Base-by-base conservation (phyloP, 2,329 filamentous ascomycete species). In the Clonostachys chloroleuca region DNA sequence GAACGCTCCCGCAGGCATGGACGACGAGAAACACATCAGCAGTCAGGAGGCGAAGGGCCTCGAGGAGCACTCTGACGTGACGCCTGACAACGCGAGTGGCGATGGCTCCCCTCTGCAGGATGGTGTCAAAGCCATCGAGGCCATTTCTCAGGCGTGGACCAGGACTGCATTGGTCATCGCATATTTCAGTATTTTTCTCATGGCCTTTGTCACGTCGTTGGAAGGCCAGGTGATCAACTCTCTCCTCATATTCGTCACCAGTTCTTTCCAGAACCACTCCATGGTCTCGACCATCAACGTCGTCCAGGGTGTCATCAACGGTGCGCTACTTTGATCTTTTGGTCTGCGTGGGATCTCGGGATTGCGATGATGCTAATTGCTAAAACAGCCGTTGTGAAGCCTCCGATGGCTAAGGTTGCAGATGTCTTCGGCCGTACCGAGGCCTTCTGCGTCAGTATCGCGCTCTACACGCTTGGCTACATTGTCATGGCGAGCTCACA, bases 351-450 rank as follows among this genome's bases (percentile, higher is more conserved):
- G 24, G 24, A 9, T 5, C 24, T 24, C 24, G 7, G 7, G 2
- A 24, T 24, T 24, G 7, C 24, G 24, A 24, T 30, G 24, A 30
- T 30, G 24, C 24, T 30, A 30, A 30, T 30, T 30, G 24, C 24
- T 8, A 30, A 8, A 12, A 12, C 43, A 43, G 52, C 52, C 40
- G 51, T 54, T 16, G 47, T 50, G 4, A 51, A 56, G 44, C 54
- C 52, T 9, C 45, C 53, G 14, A 77, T 83, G 71, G 77, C 79
- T 46, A 83, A 83, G 58, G 68, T 83, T 36, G 78, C 79, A 39
- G 77, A 83, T 52, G 79, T 83, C 2, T 83, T 83, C 54, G 81
- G 81, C 43, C 77, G 80, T 30, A 72, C 80, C 36, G 78, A 83
- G 56, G 77, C 79, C 20, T 83, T 83, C 53, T 64, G 64, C 24